phyloP scores from a whole-genome alignment of 805 yeast genomes.

The Peterozyma toletana region DNA sequence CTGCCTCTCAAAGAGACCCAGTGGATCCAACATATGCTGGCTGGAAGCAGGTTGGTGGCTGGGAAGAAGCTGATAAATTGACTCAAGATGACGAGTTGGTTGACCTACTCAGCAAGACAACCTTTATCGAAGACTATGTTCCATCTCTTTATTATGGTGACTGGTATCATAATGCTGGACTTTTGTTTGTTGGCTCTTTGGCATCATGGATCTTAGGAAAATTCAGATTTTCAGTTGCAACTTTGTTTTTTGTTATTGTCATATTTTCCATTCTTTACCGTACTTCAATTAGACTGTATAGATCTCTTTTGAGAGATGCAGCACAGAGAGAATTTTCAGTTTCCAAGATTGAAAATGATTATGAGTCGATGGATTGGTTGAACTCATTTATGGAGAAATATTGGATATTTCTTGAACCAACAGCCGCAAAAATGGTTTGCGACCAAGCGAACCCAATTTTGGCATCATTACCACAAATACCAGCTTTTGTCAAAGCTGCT shows the following conservation, averaged over 20 bases:
- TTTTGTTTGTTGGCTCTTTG: slow-evolving; percentile 58
- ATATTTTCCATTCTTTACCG: slow-evolving; percentile 68
- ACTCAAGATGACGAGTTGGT: slow-evolving; percentile 63
- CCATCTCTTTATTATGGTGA: slow-evolving; percentile 83
- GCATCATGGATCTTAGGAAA: slow-evolving; percentile 77
- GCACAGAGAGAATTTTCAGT: slow-evolving; percentile 84
- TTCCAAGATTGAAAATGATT: slow-evolving; percentile 75
- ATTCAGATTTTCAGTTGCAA: slow-evolving; percentile 69
- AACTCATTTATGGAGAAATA: slow-evolving; percentile 83
- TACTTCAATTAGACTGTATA: slow-evolving; percentile 73
- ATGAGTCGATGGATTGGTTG: slow-evolving; percentile 94
- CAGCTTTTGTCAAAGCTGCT: slow-evolving; percentile 74
- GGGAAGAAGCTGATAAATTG: slow-evolving; percentile 63
- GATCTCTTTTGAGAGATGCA: slow-evolving; percentile 66
- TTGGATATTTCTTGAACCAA: slow-evolving; percentile 90
- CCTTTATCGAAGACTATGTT: slow-evolving; percentile 67
- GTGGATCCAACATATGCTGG: slow-evolving; percentile 73
- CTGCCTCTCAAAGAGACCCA: slow-evolving; percentile 29
- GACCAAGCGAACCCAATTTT: slow-evolving; percentile 80
- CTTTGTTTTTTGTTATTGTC: slow-evolving; percentile 67
- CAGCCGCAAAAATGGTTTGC: slow-evolving; percentile 76
- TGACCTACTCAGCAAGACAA: slow-evolving; percentile 64
- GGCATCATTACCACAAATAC: slow-evolving; percentile 65
- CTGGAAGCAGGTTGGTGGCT: slow-evolving; percentile 92
- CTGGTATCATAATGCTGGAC: slow-evolving; percentile 90